A percentile compares a stretch with the other conserved stretches of the same genome.
These are phyloP conservation scores for Trichocomaceae sp. DNA, from an alignment of 2,329 filamentous ascomycete species.

Conservation along the genomic window DNA sequence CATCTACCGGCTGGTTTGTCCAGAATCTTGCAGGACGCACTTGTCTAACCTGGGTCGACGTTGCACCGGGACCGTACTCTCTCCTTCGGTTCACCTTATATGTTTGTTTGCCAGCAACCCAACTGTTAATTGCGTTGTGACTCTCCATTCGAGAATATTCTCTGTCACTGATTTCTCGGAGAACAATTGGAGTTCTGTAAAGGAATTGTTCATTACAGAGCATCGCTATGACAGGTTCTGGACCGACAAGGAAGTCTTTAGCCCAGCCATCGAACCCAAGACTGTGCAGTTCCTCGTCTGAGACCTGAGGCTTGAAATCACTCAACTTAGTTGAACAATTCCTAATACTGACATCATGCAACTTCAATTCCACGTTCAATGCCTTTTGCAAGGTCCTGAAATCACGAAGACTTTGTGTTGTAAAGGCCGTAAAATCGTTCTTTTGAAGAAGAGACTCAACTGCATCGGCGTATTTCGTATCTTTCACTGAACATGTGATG, in stretches of 20 bases:
- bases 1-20: slow-evolving; percentile 70
- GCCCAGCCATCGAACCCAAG: slow-evolving; percentile 74
- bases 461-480: slow-evolving; percentile 58
- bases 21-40: slow-evolving; percentile 61
- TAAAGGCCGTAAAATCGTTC: slow-evolving; percentile 58
- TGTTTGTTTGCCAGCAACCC: slow-evolving; percentile 59
- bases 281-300: slow-evolving; percentile 47
- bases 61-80: slow-evolving; percentile 72
- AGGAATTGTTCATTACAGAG: slow-evolving; percentile 68
- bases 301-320: slow-evolving; percentile 51
- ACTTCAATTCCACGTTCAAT: slow-evolving; percentile 58
- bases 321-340: slow-evolving; percentile 52
- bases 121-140: slow-evolving; percentile 53
- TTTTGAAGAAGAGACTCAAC: slow-evolving; percentile 53
- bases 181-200: slow-evolving; percentile 60
- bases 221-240: slow-evolving; percentile 78
- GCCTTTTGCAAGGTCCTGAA: slow-evolving; percentile 64
- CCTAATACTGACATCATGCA: slow-evolving; percentile 67
- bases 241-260: slow-evolving; percentile 71
- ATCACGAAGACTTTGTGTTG: slow-evolving; percentile 67
- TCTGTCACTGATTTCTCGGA: slow-evolving; percentile 56
- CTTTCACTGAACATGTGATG: slow-evolving; percentile 70
- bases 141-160: slow-evolving; percentile 61
- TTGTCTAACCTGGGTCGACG: slow-evolving; percentile 59
- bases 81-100: slow-evolving; percentile 63